These are phyloP conservation scores for Aspergillus bertholletiae DNA, from an alignment of 495 filamentous ascomycete species.

Conservation along the genomic window DNA sequence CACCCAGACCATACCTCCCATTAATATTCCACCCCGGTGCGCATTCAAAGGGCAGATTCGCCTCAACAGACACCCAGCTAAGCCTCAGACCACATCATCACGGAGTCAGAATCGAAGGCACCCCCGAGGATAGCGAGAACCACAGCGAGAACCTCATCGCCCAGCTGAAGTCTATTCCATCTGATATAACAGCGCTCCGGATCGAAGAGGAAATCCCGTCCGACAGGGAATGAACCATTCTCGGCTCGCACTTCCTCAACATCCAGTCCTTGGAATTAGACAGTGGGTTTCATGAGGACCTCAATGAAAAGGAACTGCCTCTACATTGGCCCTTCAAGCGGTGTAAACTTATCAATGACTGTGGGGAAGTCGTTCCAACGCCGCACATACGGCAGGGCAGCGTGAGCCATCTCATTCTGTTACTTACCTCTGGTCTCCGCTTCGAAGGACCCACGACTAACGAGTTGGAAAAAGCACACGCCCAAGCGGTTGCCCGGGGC, in stretches of 20 bases:
- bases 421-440: slow-evolving; percentile 17
- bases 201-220: slow-evolving; percentile 21
- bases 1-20: neutral
- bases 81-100: neutral
- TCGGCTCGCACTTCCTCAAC: slow-evolving; percentile 18
- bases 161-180: slow-evolving; percentile 18
- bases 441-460: slow-evolving; percentile 20
- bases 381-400: slow-evolving; percentile 19
- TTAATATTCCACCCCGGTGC: neutral
- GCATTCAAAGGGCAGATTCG: neutral
- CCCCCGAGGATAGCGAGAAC: slow-evolving; percentile 1
- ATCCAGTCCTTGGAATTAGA: slow-evolving; percentile 13
- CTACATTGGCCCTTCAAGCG: slow-evolving; percentile 23
- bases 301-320: slow-evolving; percentile 23
- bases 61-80: neutral
- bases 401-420: slow-evolving; percentile 20
- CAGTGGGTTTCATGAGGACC: slow-evolving; percentile 19
- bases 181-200: slow-evolving; percentile 4
- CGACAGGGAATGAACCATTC: slow-evolving; percentile 20
- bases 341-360: slow-evolving; percentile 9
- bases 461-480: slow-evolving; percentile 6
- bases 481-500: slow-evolving; percentile 12
- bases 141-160: slow-evolving; percentile 9
- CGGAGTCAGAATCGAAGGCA: slow-evolving; percentile 15
- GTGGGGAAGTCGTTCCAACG: slow-evolving; percentile 13